Evolutionary conservation across 768 basidiomycete genomes (phyloP), one percentile per base, ranked within the genome.

Genomic region (Lactarius tabidus): DNA sequence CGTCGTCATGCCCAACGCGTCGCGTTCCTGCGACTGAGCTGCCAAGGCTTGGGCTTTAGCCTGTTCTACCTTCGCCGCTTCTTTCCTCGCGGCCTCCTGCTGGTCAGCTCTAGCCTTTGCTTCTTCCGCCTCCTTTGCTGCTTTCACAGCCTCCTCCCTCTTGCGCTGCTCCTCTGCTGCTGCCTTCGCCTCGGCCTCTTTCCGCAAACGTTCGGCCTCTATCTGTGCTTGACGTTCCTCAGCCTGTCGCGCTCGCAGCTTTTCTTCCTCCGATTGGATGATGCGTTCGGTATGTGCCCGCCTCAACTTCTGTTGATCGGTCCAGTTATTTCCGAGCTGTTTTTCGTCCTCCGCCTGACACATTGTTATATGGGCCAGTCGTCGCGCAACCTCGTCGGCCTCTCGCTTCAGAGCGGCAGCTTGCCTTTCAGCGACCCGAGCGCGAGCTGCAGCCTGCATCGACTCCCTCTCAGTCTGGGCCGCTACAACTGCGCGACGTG

Each of bases 221-320:
- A 79, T 78, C 52, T 76, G 75, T 57, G 73, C 75, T 72, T 77
- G 82, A 63, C 82, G 77, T 73, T 90, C 88, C 26, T 80, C 85
- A 63, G 86, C 87, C 43, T 85, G 69, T 62, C 72, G 77, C 65
- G 73, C 78, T 10, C 79, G 79, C 26, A 82, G 74, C 64, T 84
- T 87, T 33, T 85, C 86, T 66, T 89, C 86, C 71, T 90, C 88
- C 3, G 75, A 35, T 70, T 81, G 81, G 66, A 91, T 91, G 8
- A 80, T 84, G 2, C 66, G 72, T 73, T 91, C 88, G 59, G 90
- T 83, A 5, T 85, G 78, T 31, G 84, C 78, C 77, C 84, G 85
- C 41, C 85, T 75, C 57, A 71, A 70, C 53, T 67, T 75, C 65
- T 81, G 78, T 57, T 81, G 77, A 41, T 76, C 74, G 57, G 79